phyloP scores from a whole-genome alignment of 495 filamentous ascomycete genomes.

The Cudoniella acicularis region DNA sequence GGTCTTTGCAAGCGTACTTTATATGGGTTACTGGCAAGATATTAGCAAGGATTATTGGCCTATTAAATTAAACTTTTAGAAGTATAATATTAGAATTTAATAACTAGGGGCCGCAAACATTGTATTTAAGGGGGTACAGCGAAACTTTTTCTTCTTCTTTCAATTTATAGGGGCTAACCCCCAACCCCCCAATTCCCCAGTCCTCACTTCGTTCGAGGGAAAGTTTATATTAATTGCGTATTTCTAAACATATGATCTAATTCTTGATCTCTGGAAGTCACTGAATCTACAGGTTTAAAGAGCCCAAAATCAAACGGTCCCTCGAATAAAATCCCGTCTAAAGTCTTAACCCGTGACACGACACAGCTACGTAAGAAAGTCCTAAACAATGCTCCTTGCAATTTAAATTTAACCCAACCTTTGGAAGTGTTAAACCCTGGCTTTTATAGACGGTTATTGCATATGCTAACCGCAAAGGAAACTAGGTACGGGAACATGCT shows the following conservation, averaged over 20 bases:
- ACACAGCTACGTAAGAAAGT: conserved; percentile 14
- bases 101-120: neutral
- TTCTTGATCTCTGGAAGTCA: conserved; percentile 1
- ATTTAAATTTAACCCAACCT: conserved; percentile 13
- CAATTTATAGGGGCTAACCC: conserved; percentile 3
- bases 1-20: too few relatives aligned
- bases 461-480: conserved; percentile 12
- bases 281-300: neutral
- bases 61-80: too few relatives aligned
- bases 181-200: neutral
- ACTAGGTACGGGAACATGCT: conserved; percentile 13
- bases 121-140: neutral
- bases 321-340: conserved; percentile 16
- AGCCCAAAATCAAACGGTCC: conserved; percentile 14
- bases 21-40: too few relatives aligned
- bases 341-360: conserved; percentile 13
- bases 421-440: conserved; percentile 11
- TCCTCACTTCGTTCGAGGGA: neutral
- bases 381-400: conserved; percentile 8
- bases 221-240: conserved; percentile 2
- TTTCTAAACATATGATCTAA: conserved; percentile 5
- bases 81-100: too few relatives aligned
- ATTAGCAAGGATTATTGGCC: too few relatives aligned
- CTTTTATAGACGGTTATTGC: conserved; percentile 18
- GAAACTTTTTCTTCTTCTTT: neutral